Conservation (phyloP, 441 rosid species). For the Syzygium malaccense region DNA sequence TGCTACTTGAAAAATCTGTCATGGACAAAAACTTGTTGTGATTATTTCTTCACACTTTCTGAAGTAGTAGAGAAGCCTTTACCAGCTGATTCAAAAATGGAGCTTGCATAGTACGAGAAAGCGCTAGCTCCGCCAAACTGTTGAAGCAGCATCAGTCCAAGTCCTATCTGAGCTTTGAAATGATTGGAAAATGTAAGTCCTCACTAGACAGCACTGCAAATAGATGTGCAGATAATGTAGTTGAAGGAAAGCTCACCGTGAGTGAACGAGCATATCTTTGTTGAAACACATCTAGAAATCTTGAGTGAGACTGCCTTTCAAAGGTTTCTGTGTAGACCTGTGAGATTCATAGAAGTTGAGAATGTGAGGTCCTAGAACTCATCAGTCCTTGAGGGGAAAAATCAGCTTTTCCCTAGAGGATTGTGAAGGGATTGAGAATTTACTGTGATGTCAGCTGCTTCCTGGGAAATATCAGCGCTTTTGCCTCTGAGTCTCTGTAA, state of each 20-base stretch:
- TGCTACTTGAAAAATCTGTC: conserved; percentile 12
- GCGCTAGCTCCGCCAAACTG: conserved; percentile 39
- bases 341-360: background rate
- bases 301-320: conserved; percentile 21
- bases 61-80: background rate
- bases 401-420: background rate
- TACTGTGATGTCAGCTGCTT: conserved; percentile 33
- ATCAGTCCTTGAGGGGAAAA: background rate
- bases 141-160: conserved; percentile 43
- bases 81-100: conserved; percentile 39
- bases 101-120: conserved; percentile 24
- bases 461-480: conserved; percentile 25
- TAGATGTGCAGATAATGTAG: background rate
- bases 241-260: conserved; percentile 20
- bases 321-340: conserved; percentile 26
- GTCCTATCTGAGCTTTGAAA: conserved; percentile 25
- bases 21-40: background rate
- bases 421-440: background rate
- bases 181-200: background rate
- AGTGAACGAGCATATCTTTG: conserved; percentile 20
- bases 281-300: conserved; percentile 23
- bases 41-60: background rate
- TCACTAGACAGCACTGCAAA: background rate
- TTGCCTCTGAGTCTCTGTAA: conserved; percentile 34
- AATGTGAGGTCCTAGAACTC: background rate